Base-by-base conservation (phyloP, 2,329 filamentous ascomycete species). In the Phaeophleospora eucalypticola region DNA sequence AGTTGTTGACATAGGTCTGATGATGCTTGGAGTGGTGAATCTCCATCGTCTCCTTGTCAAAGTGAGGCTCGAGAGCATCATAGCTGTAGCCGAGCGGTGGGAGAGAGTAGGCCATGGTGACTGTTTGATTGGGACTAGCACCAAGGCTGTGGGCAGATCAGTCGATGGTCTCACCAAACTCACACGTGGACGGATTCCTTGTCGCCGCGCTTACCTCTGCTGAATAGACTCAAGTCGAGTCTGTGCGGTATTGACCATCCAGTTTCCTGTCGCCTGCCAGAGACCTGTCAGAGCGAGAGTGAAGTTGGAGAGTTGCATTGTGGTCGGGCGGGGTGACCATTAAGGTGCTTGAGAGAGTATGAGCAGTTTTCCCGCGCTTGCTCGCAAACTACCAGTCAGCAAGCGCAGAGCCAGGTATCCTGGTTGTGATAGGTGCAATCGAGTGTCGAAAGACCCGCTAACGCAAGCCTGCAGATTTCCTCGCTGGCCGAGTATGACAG, bases 21-120 rank as follows among this genome's bases (percentile, higher is more conserved):
- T 90, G 86, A 67, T 90, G 86, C 71, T 87, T 88, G 67, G 73
- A 71, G 71, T 90, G 85, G 67, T 90, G 86, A 41, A 90, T 78
- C 68, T 86, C 81, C 86, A 90, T 90, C 67, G 89, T 90, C 66
- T 88, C 79, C 58, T 73, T 75, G 27, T 84, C 87, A 71, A 90
- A 89, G 70, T 82, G 78, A 8, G 84, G 84, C 66, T 87, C 83
- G 41, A 87, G 73, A 27, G 83, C 84, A 81, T 86, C 59, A 53
- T 62, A 64, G 36, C 20, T 45, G 48, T 65, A 64, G 50, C 53
- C 53, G 15, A 65, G 55, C 17, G 51, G 51, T 9, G 61, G 62
- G 2, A 65, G 55, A 12, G 58, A 58, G 56, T 61, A 65, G 21
- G 60, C 41, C 53, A 58, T 53, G 34, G 51, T 43, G 32, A 38